Base-by-base conservation (phyloP, 129 eudicot species). In the Pittosporum tobira region DNA sequence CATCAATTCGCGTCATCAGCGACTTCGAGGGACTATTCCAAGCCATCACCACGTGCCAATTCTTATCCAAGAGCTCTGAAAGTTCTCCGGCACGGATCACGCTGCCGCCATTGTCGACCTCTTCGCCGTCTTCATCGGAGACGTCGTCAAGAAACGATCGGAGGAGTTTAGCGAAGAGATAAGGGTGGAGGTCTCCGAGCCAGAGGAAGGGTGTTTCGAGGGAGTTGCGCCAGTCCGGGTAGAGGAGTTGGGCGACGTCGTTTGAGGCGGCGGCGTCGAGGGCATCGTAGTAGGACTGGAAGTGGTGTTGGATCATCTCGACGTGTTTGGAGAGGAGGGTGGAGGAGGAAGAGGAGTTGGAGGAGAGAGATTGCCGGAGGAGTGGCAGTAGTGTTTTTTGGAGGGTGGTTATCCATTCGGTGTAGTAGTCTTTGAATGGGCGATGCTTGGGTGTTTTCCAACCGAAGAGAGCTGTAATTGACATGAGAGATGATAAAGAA, bases 161-260 rank as follows among this genome's bases (percentile, higher is more conserved):
- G 65, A 91, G 66, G 50, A 91, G 95, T 65, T 73, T 86, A 14
- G 87, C 87, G 72, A 91, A 86, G 68, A 81, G 77, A 30, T 91
- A 83, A 7, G 98, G 96, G 72, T 91, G 98, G 69, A 91, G 77
- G 44, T 91, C 98, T 45, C 89, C 98, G 19, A 91, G 70, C 89
- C 89, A 91, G 45, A 91, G 84, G 63, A 86, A 91, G 36, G 98
- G 95, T n/a, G 51, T 61, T 31, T 91, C 98, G 13, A 83, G 57
- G 37, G 87, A 8, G 71, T 74, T 82, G 13, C 98, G 86, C 81
- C 82, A 78, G 15, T 72, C 78, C 34, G 95, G 96, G 66, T 24
- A 74, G 48, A 91, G 79, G 55, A 79, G 44, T 22, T 68, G 87
- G 1, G 95, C 62, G 25, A 86, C 89, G 76, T 83, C 89, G 59